phyloP scores from a whole-genome alignment of 1,284 basidiomycete species.

The Boletellus sp. region DNA sequence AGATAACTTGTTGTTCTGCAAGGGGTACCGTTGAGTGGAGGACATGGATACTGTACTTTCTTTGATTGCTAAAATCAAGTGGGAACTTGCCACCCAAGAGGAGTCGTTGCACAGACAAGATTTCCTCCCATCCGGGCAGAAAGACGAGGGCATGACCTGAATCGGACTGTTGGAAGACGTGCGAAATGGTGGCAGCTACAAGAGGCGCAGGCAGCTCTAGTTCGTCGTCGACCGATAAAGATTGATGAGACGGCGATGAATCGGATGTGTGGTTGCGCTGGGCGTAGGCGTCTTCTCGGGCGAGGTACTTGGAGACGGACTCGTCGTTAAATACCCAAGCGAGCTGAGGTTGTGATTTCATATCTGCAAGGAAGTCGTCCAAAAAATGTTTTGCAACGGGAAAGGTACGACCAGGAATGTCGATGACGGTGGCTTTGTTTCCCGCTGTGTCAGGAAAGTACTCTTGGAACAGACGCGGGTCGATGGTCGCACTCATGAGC shows the following conservation, averaged over 20 bases:
- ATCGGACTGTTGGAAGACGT: conserved; percentile 71
- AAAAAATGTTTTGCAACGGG: conserved; percentile 83
- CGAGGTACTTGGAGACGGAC: conserved; percentile 75
- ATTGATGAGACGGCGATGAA: conserved; percentile 19
- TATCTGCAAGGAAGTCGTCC: conserved; percentile 69
- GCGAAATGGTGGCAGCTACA: conserved; percentile 79
- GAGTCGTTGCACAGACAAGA: conserved; percentile 72
- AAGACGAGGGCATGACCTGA: conserved; percentile 93
- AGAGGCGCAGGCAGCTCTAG: conserved; percentile 83
- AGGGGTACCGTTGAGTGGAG: conserved; percentile 91
- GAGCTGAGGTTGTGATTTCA: conserved; percentile 41
- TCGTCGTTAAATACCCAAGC: conserved; percentile 77
- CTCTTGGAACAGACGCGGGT: conserved; percentile 82
- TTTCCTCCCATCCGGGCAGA: conserved; percentile 92
- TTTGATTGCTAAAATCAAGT: conserved; percentile 58
- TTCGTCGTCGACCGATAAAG: conserved; percentile 50
- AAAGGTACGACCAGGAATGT: conserved; percentile 90
- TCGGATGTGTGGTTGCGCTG: conserved; percentile 13
- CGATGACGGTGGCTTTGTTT: conserved; percentile 70
- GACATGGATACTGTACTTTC: conserved; percentile 76
- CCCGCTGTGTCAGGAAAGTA: conserved; percentile 77
- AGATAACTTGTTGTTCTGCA: conserved; percentile 87
- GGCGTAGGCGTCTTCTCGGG: conserved; percentile 61
- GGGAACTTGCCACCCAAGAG: conserved; percentile 62
- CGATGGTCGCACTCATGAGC: conserved; percentile 96